Base-by-base conservation (phyloP, 1,284 basidiomycete genomes). In the Leccinum pallidistipes region DNA sequence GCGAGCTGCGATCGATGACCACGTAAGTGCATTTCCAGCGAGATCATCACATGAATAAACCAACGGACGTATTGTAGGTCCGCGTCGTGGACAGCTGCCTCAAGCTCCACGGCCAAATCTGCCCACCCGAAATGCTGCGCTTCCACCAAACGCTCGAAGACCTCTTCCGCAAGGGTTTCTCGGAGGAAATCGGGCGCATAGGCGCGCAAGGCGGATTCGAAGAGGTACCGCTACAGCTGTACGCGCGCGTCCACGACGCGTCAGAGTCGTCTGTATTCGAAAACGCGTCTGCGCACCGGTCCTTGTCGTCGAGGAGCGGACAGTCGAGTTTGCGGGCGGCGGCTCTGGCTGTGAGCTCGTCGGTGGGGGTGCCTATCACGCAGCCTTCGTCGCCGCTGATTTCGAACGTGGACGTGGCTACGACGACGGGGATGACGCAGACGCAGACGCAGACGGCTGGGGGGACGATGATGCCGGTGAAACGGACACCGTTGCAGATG, bases 71-170 rank as follows among this genome's bases (percentile, higher is more conserved):
- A 56, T 5, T 21, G 55, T 61, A 94, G 88, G 89, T 90, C 32
- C 85, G 86, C 32, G 85, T 91, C 47, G 91, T 98, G 61, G 90
- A 94, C 64, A 86, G 83, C 54, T 95, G 94, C 71, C 81, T 99
- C 58, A 86, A 85, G 62, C 80, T 98, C 10, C 95, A 98, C 72
- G 87, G 87, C 1, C 83, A 87, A 58, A 78, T 97, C 54, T 96
- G 94, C 71, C 86, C 92, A 1, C 83, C 86, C 27, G 94, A 94
- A 77, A 97, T 96, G 84, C 80, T 90, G 55, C 85, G 89, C 3
- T 98, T 98, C 83, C 95, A 98, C 72, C 88, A 91, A 63, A 95
- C 94, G 0, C 80, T 98, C 54, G 89, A 92, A 74, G 88, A 86
- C 69, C 90, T 97, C 77, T 98, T 95, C 81, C 83, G 83, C 61